Percentiles rank a stretch among this genome's conserved stretches.
Evolutionary conservation across 495 filamentous ascomycete genomes (phyloP).

Genomic region (Talaromyces adpressus): DNA sequence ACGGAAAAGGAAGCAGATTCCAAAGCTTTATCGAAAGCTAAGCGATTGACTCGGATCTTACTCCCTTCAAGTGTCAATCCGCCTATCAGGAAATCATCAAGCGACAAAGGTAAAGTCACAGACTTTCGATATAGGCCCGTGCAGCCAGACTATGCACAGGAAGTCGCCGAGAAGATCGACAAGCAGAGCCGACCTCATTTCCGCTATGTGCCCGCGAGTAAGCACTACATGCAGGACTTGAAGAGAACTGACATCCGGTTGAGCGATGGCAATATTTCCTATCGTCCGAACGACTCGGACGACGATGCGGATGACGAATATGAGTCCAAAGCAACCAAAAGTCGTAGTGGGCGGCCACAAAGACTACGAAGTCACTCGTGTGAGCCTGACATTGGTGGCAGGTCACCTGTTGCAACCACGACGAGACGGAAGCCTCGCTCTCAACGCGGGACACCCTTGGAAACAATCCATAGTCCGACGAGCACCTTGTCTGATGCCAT

Average conservation of each 20-base stretch:
- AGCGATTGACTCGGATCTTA: constrained; percentile 4
- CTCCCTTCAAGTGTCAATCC: constrained; percentile 3
- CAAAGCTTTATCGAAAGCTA: constrained; percentile 5
- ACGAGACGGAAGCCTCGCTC: neutral
- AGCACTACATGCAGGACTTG: constrained; percentile 18
- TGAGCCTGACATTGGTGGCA: neutral
- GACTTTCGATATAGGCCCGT: constrained; percentile 12
- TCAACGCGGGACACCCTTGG: neutral
- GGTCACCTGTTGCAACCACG: neutral
- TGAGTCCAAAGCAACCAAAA: neutral
- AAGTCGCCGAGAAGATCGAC: constrained; percentile 22
- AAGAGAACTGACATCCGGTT: neutral
- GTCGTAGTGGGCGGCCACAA: neutral
- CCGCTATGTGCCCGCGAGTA: constrained; percentile 28
- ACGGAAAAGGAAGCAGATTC: constrained; percentile 13
- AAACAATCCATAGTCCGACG: constrained; percentile 3
- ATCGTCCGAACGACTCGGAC: constrained; percentile 11
- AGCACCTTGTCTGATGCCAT: neutral
- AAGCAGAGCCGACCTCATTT: constrained; percentile 15
- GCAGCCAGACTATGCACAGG: constrained; percentile 11
- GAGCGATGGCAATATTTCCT: constrained; percentile 12
- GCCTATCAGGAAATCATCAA: neutral
- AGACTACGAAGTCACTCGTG: constrained; percentile 7
- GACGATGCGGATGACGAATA: constrained; percentile 6
- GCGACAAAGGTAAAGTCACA: neutral